These are phyloP conservation scores for Meyerozyma guilliermondii DNA, from an alignment of 1,139 yeast genomes.

Conservation along the genomic window DNA sequence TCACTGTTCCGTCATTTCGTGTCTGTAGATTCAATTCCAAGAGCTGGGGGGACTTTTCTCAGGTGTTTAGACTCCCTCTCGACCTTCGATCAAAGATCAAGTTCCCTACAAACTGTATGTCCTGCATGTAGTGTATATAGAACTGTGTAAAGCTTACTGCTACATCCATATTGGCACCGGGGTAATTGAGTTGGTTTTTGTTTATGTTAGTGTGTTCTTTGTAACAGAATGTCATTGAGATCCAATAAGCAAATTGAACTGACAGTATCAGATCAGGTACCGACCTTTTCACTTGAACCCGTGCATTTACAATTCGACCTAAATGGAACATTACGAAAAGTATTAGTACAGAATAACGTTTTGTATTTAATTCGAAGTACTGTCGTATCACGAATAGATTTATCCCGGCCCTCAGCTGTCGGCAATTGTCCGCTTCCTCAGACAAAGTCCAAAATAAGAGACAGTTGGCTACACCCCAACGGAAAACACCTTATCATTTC, in stretches of 20 bases:
- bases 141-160: no score
- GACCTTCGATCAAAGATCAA: no score
- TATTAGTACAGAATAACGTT: conserved; percentile 26
- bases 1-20: no score
- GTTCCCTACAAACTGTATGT: no score
- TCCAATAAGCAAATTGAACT: background rate
- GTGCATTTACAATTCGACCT: conserved; percentile 41
- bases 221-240: background rate
- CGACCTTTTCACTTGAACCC: conserved; percentile 32
- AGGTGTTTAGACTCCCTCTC: no score
- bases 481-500: conserved; percentile 34
- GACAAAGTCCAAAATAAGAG: conserved; percentile 7
- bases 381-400: conserved; percentile 27
- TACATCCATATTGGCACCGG: background rate
- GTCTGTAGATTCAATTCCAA: no score
- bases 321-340: conserved; percentile 18
- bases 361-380: conserved; percentile 29
- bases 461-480: conserved; percentile 36
- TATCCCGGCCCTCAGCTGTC: conserved; percentile 34
- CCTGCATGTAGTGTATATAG: background rate
- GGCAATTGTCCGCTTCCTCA: conserved; percentile 22
- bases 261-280: conserved; percentile 9
- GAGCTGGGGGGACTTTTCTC: no score
- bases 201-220: background rate
- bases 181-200: background rate